phyloP scores from a whole-genome alignment of 805 yeast genomes.

The Wickerhamiella azyma region DNA sequence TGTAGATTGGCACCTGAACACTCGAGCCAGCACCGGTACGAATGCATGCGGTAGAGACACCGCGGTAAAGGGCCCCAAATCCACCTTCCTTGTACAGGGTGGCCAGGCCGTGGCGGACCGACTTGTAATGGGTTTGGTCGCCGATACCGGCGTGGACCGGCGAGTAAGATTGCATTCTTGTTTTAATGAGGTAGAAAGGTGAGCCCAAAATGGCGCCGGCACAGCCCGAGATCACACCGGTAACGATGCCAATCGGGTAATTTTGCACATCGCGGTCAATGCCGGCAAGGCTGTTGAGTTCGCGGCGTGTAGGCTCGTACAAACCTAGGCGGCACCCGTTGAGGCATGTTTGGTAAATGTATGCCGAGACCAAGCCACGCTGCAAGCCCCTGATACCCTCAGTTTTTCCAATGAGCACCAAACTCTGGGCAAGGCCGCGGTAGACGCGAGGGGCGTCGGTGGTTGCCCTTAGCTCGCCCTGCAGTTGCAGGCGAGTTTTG shows the following conservation, averaged over 20 bases:
- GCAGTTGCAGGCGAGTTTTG: slow-evolving; percentile 90
- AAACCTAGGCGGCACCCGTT: slow-evolving; percentile 92
- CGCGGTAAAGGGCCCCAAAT: slow-evolving; percentile 65
- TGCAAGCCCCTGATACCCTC: slow-evolving; percentile 86
- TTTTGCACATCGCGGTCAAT: slow-evolving; percentile 37
- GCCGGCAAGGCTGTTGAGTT: slow-evolving; percentile 40
- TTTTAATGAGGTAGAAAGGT: slow-evolving; percentile 83
- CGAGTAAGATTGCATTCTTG: slow-evolving; percentile 92
- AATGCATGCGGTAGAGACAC: slow-evolving; percentile 86
- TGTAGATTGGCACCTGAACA: slow-evolving; percentile 86
- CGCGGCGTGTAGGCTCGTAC: slow-evolving; percentile 72
- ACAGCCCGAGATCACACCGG: slow-evolving; percentile 77
- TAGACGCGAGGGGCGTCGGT: slow-evolving; percentile 41
- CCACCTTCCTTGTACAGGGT: slow-evolving; percentile 59
- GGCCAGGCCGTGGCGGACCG: slow-evolving; percentile 52
- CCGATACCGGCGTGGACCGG: slow-evolving; percentile 50
- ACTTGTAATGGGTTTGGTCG: slow-evolving; percentile 78
- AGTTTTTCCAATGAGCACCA: slow-evolving; percentile 50
- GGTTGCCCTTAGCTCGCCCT: slow-evolving; percentile 64
- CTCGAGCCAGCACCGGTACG: slow-evolving; percentile 95
- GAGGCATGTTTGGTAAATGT: slow-evolving; percentile 75
- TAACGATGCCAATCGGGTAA: slow-evolving; percentile 52
- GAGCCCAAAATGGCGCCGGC: slow-evolving; percentile 85
- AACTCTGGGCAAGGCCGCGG: slow-evolving; percentile 76
- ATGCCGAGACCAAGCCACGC: slow-evolving; percentile 81